These are phyloP conservation scores for Starmerella cellae DNA, from an alignment of 805 yeast species.

Conservation along the genomic window DNA sequence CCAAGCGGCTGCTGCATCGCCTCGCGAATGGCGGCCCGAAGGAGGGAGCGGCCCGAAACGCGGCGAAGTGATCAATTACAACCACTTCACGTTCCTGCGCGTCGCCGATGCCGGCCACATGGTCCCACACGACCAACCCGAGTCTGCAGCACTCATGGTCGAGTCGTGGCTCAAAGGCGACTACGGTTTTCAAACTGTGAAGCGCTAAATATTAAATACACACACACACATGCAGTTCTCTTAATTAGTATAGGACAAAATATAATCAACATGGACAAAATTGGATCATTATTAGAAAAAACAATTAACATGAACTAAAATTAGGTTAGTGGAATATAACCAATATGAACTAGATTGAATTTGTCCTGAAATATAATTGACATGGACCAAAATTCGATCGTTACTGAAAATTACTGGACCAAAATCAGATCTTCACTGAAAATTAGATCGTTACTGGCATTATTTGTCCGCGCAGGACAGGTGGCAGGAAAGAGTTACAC, in stretches of 20 bases:
- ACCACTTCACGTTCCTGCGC: slow-evolving; percentile 62
- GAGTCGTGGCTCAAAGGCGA: slow-evolving; percentile 48
- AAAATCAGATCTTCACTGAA: neutral
- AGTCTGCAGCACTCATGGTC: slow-evolving; percentile 52
- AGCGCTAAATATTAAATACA: too few species aligned
- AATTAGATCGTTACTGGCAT: neutral
- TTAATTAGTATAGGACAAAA: too few species aligned
- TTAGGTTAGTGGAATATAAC: too few species aligned
- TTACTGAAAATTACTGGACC: neutral
- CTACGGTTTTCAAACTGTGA: slow-evolving; percentile 8
- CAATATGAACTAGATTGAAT: too few species aligned
- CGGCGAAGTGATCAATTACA: slow-evolving; percentile 60
- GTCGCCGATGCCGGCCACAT: slow-evolving; percentile 78
- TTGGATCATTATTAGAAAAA: too few species aligned
- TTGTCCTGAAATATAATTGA: too few species aligned
- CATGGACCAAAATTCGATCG: neutral
- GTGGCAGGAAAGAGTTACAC: too few species aligned
- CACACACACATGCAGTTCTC: too few species aligned
- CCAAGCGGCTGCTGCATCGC: slow-evolving; percentile 30
- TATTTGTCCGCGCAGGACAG: too few species aligned
- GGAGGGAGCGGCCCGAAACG: slow-evolving; percentile 29
- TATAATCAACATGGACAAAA: too few species aligned
- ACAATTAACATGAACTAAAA: too few species aligned
- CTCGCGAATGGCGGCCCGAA: slow-evolving; percentile 30
- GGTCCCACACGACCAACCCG: slow-evolving; percentile 86